These are phyloP conservation scores for Pulveroboletus ravenelii DNA, from an alignment of 768 basidiomycete genomes.

Conservation along the genomic window DNA sequence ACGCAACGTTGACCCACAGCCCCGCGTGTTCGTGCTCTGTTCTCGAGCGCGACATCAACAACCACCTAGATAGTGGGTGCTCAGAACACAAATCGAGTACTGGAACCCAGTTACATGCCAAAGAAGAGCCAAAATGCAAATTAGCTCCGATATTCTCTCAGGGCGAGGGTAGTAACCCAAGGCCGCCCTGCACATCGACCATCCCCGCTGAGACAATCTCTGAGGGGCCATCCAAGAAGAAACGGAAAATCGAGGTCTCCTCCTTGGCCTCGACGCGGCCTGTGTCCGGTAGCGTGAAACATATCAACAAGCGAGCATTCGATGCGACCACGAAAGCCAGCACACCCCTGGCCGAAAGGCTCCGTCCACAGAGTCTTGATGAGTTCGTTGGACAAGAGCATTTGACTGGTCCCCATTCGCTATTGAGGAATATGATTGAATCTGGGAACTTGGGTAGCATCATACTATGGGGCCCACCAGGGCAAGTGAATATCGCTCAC, in stretches of 20 bases:
- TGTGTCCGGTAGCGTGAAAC: conserved; percentile 16
- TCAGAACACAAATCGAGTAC: conserved; percentile 13
- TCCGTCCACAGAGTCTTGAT: conserved; percentile 58
- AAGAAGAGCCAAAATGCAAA: conserved; percentile 20
- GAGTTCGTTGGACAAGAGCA: conserved; percentile 73
- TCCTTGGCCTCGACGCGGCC: conserved; percentile 3
- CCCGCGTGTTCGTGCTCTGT: conserved; percentile 47
- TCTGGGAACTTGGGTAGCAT: conserved; percentile 52
- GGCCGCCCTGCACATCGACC: conserved; percentile 9
- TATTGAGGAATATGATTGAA: conserved; percentile 51
- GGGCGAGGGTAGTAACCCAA: conserved; percentile 8
- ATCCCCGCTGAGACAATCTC: conserved; percentile 4
- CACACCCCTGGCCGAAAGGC: conserved; percentile 64
- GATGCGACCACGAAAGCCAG: conserved; percentile 27
- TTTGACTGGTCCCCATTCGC: conserved; percentile 51
- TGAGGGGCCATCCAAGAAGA: conserved; percentile 24
- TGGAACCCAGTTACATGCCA: conserved; percentile 1
- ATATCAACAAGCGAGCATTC: conserved; percentile 17
- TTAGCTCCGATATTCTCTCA: conserved; percentile 43
- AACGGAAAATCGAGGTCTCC: conserved; percentile 23
- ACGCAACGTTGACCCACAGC: conserved; percentile 25
- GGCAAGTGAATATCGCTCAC: conserved; percentile 32
- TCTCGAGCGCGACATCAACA: conserved; percentile 40
- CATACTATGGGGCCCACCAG: conserved; percentile 75
- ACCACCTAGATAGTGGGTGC: conserved; percentile 48